Conservation (phyloP, 768 basidiomycete genomes). For the Polyporus arcularius region DNA sequence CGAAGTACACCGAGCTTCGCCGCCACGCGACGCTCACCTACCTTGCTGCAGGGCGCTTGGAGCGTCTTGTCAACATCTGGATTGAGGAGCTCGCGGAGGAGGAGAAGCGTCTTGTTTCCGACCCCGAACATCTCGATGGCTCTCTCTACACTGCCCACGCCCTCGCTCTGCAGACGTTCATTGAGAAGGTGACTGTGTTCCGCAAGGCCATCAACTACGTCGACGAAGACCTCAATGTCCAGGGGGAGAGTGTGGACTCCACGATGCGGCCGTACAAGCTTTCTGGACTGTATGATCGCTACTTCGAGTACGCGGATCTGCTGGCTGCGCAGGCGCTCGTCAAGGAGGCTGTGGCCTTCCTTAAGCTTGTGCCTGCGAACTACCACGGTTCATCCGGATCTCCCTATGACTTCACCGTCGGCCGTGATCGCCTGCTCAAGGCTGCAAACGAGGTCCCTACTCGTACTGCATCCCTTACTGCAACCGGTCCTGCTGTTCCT, state of each 20-base stretch:
- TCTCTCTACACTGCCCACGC: conserved; percentile 80
- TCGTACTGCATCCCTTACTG: conserved; percentile 24
- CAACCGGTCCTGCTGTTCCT: conserved; percentile 17
- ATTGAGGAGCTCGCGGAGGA: conserved; percentile 87
- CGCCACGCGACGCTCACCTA: conserved; percentile 93
- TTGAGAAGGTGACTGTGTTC: conserved; percentile 97
- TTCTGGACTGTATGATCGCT: conserved; percentile 84
- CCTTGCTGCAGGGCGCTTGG: conserved; percentile 86
- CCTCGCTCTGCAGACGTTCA: conserved; percentile 85
- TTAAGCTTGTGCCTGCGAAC: conserved; percentile 75
- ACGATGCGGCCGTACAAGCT: conserved; percentile 77
- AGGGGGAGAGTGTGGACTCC: conserved; percentile 38
- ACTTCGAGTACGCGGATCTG: conserved; percentile 94
- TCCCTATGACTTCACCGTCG: conserved; percentile 41
- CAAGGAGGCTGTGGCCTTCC: conserved; percentile 76
- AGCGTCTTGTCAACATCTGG: conserved; percentile 91
- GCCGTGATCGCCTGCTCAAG: conserved; percentile 47
- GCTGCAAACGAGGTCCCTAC: conserved; percentile 31
- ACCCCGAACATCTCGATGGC: conserved; percentile 41
- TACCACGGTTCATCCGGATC: conserved; percentile 64
- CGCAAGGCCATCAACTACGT: conserved; percentile 80
- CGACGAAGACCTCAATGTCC: conserved; percentile 63
- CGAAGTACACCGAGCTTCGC: conserved; percentile 55
- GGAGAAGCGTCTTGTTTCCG: conserved; percentile 54
- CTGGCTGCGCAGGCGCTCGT: conserved; percentile 89